Percentiles rank a stretch among this genome's conserved stretches.
Conservation (phyloP, 192 early-diverging fungal genomes). For the Oehlia diaphana region DNA sequence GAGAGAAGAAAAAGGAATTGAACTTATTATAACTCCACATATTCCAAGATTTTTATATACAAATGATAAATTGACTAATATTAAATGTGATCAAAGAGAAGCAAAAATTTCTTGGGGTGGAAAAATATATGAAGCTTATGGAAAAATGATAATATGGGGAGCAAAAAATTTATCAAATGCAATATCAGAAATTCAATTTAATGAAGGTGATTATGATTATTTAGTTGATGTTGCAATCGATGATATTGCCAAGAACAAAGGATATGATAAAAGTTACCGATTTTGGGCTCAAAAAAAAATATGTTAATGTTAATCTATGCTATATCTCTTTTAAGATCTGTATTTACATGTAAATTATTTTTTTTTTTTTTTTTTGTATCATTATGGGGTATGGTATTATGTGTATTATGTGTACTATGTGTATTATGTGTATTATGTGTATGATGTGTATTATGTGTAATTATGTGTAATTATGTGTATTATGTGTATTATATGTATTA, state of each 20-base stretch:
- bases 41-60: neutral
- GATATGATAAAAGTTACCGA: slow-evolving; percentile 14
- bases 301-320: too few relatives aligned
- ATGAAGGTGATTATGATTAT: neutral
- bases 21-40: slow-evolving; percentile 5
- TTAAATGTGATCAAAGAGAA: neutral
- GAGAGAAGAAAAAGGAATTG: neutral
- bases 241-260: neutral
- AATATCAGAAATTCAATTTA: neutral
- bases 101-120: neutral
- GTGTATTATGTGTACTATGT: too few relatives aligned
- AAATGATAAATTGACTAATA: neutral
- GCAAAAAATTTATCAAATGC: slow-evolving; percentile 4
- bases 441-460: too few relatives aligned
- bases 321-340: too few relatives aligned
- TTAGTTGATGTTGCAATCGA: neutral
- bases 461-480: too few relatives aligned
- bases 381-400: too few relatives aligned
- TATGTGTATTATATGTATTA: too few relatives aligned
- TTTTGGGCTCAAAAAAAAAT: slow-evolving; percentile 20
- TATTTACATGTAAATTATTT: too few relatives aligned
- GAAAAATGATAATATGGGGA: neutral
- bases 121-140: neutral
- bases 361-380: too few relatives aligned
- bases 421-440: too few relatives aligned